Evolutionary conservation across 2,329 filamentous ascomycete species (phyloP), one percentile per base, ranked within the genome.

Genomic region (Hymenoscyphus fraxineus): DNA sequence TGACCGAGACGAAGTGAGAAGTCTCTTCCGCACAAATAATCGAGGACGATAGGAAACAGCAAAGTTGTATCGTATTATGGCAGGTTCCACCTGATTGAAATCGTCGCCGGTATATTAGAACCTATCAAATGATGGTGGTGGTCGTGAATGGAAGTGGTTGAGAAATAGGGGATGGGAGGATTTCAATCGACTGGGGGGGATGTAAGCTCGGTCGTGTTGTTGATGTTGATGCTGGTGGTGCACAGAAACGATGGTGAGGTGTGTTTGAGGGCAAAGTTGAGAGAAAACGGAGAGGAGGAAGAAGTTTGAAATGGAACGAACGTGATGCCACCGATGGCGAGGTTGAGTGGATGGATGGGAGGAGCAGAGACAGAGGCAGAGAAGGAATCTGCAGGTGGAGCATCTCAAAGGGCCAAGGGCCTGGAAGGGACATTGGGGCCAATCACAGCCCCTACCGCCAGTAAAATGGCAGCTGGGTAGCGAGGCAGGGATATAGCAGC

Each of bases 251-350:
- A 57, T 3, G 31, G 27, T 32, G 16, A 57, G 19, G 35, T 35
- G 15, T 51, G 44, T 10, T 51, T 12, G 16, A 13, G 19, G 9
- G 44, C 15, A 51, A 19, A 22, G 19, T 13, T 6, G 44, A 51
- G 44, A 16, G 44, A 58, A 58, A 62, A 63, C 59, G 58, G 63
- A 60, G 58, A 58, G 40, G 57, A 64, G 54, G 44, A 63, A 47
- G 38, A 47, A 51, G 59, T 19, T 61, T 55, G 40, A 55, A 61
- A 51, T 56, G 59, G 57, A 64, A 60, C 41, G 63, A 64, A 38
- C 16, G 60, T 60, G 47, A 38, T 44, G 59, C 40, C 44, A 62
- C 47, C 16, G 19, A 41, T 35, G 35, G 57, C 44, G 64, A 58
- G 44, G 44, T 19, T 16, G 59, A 55, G 59, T 32, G n/a, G 44